A percentile compares a stretch with the other conserved stretches of the same genome.
Evolutionary conservation across 2,329 filamentous ascomycete genomes (phyloP).

Genomic region (Chrysoporthe deuterocubensis): DNA sequence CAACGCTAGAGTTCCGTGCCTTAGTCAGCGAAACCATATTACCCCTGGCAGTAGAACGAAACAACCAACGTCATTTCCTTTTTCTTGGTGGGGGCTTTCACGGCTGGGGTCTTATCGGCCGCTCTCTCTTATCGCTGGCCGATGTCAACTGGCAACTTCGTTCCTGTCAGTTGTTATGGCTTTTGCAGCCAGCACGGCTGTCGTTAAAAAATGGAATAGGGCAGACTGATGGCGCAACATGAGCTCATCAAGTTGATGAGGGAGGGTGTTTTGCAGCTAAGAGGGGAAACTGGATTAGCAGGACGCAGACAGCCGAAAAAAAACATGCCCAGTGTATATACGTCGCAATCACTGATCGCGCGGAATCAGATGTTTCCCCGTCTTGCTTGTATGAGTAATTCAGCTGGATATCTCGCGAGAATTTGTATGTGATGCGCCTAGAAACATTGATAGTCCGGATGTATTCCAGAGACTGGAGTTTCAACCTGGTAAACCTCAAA

Average conservation of each 20-base stretch:
- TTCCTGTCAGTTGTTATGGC: neutral
- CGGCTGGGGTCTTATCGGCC: neutral
- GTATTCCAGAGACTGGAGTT: neutral
- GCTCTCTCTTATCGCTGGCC: neutral
- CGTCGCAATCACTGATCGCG: neutral
- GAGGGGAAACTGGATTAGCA: neutral
- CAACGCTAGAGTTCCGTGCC: neutral
- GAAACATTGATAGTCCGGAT: neutral
- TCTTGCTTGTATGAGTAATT: too few species aligned
- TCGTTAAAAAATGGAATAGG: neutral
- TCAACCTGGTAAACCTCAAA: neutral
- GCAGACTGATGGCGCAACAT: too few species aligned
- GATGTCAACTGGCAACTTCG: neutral
- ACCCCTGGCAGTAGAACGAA: neutral
- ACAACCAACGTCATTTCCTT: constrained; percentile 8
- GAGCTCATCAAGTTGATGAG: neutral
- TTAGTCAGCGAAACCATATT: neutral
- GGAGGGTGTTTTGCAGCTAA: neutral
- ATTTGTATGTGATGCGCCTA: neutral
- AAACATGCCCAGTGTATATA: neutral
- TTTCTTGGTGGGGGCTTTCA: neutral
- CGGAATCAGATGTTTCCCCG: too few species aligned
- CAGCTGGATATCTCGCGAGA: neutral
- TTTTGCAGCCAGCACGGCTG: neutral
- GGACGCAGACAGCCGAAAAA: neutral